phyloP scores from a whole-genome alignment of 1,139 yeast genomes.

The Protomyces inouyei region DNA sequence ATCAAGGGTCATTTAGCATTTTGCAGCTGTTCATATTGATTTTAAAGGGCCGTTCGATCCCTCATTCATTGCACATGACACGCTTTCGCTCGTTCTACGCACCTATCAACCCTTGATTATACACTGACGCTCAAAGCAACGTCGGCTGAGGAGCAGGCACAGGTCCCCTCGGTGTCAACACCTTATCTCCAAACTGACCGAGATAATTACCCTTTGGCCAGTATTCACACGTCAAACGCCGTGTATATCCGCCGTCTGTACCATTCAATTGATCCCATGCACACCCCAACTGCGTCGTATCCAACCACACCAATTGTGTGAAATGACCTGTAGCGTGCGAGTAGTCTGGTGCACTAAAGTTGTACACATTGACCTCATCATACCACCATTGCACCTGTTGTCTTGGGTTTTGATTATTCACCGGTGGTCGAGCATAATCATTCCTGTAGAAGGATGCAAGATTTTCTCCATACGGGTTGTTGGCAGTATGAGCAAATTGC shows the following conservation, averaged over 20 bases:
- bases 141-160: neutral
- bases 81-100: no score
- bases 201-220: slow-evolving; percentile 53
- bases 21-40: no score
- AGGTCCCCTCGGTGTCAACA: neutral
- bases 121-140: no score
- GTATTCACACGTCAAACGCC: slow-evolving; percentile 52
- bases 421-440: slow-evolving; percentile 36
- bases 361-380: slow-evolving; percentile 54
- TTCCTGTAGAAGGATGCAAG: slow-evolving; percentile 55
- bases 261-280: slow-evolving; percentile 41
- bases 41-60: no score
- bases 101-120: no score
- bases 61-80: no score
- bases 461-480: slow-evolving; percentile 71
- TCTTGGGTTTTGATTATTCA: slow-evolving; percentile 41
- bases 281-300: slow-evolving; percentile 66
- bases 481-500: slow-evolving; percentile 51
- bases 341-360: slow-evolving; percentile 43
- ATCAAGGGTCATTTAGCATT: neutral
- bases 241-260: neutral
- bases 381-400: slow-evolving; percentile 74
- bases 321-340: slow-evolving; percentile 52
- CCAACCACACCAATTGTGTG: slow-evolving; percentile 76
- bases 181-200: slow-evolving; percentile 9